Evolutionary conservation across 768 basidiomycete genomes (phyloP), one percentile per base, ranked within the genome.

Genomic region (Hygrophoropsis aurantiaca): DNA sequence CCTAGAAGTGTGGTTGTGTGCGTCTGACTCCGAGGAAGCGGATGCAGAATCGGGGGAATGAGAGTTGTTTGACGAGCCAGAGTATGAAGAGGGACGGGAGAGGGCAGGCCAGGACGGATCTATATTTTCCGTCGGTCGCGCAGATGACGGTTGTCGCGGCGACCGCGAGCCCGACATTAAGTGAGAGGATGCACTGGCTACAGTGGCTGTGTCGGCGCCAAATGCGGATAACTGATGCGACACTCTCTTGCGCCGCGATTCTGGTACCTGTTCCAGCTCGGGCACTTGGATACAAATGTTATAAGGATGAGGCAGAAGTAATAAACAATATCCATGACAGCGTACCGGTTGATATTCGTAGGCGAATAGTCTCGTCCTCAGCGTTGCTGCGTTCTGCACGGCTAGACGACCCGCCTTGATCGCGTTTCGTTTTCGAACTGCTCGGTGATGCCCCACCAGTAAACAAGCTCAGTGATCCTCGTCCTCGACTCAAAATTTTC

Each of bases 1-100:
- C 56, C 64, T 72, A 18, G 70, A 74, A 43, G 72, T 76, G 59
- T 68, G 71, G 51, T 78, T 71, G 33, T 66, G 66, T 26, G 59
- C 61, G 38, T 74, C 56, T 6, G n/a, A 23, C 25, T 35, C 3
- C 1, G 46, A 44, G 3, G 62, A 67, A 16, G 13, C 27, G 7
- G 74, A 69, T n/a, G 70, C 57, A 7, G 64, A 46, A 19, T 55
- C 60, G 18, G 61, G 52, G 13, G 64, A 63, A 19, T 42, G 40
- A 4, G 64, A 65, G 41, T 62, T 65, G 9, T 38, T 43, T 1
- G 53, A 58, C 13, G 53, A 25, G 5, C 34, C 42, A 18, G 20
- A 11, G 25, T 42, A 10, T 11, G 46, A 8, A 5, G 36, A 11
- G 49, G 15, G 36, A 37, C 35, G 42, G 39, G 43, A 46, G 42